Evolutionary conservation across 1,284 basidiomycete genomes (phyloP), one percentile per base, ranked within the genome.

Genomic region (Cutaneotrichosporon spelunceum): DNA sequence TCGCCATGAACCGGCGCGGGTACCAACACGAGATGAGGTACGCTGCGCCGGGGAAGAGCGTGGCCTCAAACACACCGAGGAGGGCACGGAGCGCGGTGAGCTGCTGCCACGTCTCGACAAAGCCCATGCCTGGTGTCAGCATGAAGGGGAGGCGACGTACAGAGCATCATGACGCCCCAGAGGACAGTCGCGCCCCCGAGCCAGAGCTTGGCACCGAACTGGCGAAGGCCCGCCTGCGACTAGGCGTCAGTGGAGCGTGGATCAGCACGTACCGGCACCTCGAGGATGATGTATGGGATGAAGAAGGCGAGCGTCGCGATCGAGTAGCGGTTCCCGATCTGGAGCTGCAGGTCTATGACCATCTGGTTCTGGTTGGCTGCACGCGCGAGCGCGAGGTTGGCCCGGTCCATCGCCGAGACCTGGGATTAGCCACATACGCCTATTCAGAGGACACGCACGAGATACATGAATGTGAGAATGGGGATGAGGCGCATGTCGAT

Each of bases 11-110:
- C 56, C 72, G 71, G 23, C 81, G 77, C 2, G 79, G 78, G 69
- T 82, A 83, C 81, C 64, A 82, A 30, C 72, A 76, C 7, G 79
- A 75, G 60, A 82, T 77, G 24, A 83, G 71, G 42, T 56, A 80
- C 4, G 79, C 77, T 55, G 74, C 78, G 16, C 69, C 71, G 23
- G 71, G 74, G 70, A 78, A 78, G 66, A 79, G 74, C 14, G 70
- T 64, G 44, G 66, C 71, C 61, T 79, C 78, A 34, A 80, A 69
- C 2, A 72, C 54, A n/a, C 79, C 82, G 34, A 82, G 68, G 0
- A 81, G 65, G 13, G 75, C 72, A 48, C 81, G 76, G 45, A 76
- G 74, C 39, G 71, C 78, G 3, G 75, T 72, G 26, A 83, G 70
- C 36, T 72, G 61, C 16, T 68, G 45, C 77, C 77, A 79, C 14